Evolutionary conservation across 169 alveolate species (phyloP), one percentile per base, ranked within the genome.

Genomic region (Plasmodium inui): DNA sequence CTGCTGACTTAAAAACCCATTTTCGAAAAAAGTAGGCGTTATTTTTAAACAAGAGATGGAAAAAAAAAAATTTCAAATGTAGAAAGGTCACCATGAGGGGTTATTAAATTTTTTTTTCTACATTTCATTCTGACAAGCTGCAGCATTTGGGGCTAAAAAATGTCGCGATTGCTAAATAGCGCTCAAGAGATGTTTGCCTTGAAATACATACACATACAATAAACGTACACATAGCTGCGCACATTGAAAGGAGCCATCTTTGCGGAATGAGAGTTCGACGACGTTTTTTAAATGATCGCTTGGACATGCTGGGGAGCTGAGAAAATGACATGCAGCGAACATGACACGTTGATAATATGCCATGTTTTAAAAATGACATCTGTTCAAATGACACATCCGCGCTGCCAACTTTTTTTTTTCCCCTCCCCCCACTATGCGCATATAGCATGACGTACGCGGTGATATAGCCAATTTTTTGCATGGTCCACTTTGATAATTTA

Each of bases 391-490:
- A 67, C 76, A 67, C 37, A 67, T 28, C 37, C 39, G 76, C 37
- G n/a, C 17, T 67, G 37, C 26, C 30, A 67, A 67, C 76, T 67
- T 67, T 22, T 28, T 67, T 67, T 67, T 67, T 67, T 22, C n/a
- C 46, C 28, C 32, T 34, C 55, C 32, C 55, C 57, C 22, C 39
- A 22, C 3, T 79, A 14, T 9, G 57, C 26, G 30, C n/a, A 28
- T 61, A 10, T 41, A 79, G 28, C 50, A 28, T 17, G 14, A 5
- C 46, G 57, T 79, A 30, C 50, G 32, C 32, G 32, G 28, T 41
- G 55, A 79, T 50, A 14, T 30, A 79, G 84, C 84, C 70, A 78
- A 79, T 37, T 22, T 44, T 79, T 79, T 73, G 32, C 46, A 17
- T 78, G 41, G 84, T 41, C 84, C 84, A 41, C 67, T 78, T 78